Base-by-base conservation (phyloP, 176 grass and related monocot genomes). In the Zea mays region DNA sequence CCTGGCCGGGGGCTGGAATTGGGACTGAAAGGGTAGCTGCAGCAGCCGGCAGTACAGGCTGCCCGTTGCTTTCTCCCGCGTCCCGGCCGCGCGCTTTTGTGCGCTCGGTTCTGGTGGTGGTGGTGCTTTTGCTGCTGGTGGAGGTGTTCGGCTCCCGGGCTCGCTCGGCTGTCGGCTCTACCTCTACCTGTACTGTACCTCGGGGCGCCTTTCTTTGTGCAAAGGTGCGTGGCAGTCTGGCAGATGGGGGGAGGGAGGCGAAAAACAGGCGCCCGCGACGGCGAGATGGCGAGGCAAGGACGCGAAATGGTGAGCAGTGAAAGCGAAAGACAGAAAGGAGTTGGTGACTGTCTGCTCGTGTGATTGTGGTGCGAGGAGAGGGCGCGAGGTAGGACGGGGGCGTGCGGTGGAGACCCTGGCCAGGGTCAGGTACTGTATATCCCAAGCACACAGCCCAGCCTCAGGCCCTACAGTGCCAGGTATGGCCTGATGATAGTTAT, bases 301-400 rank as follows among this genome's bases (percentile, higher is more conserved):
- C 76, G 81, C 71, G 86, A 84, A 81, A 81, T 81, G 71, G 79
- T 89, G 88, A 97, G 81, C 84, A 88, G 85, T 86, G 89, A 88
- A 92, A 92, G 95, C 50, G 80, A 90, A 88, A 87, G 82, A 83
- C 81, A 84, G 86, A 88, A 84, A 76, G 81, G 86, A 54, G 69
- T 69, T 88, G 86, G 75, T 70, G 76, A 55, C 39, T 72, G 47
- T 82, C 85, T 65, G 84, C 43, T 81, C 71, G 76, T 79, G 76
- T 79, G 76, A 67, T 78, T 55, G 76, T 63, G 46, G 27, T 27
- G 27, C 27, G 27, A 27, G 27, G 27, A 27, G 27, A 27, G 27
- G 27, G 61, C 49, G 75, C 62, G 6, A 65, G 62, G 43, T 48
- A 47, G 68, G 45, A 46, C 62, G 44, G 20, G 19, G 44, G 39